phyloP scores from a whole-genome alignment of 805 yeast species.

The Zygosaccharomyces pseudorouxii region DNA sequence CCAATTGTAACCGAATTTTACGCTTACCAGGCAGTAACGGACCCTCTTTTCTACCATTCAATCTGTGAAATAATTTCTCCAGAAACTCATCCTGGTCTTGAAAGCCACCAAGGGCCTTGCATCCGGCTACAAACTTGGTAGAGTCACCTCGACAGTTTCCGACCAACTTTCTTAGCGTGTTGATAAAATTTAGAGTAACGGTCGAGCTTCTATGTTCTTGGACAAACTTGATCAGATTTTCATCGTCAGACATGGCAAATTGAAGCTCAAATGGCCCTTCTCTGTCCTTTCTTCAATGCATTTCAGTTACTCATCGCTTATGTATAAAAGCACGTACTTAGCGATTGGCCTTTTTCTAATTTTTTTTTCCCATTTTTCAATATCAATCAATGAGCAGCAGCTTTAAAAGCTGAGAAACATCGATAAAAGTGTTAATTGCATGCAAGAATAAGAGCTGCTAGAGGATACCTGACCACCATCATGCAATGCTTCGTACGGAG shows the following conservation, averaged over 20 bases:
- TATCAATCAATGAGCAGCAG: not conserved
- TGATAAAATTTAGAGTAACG: constrained; percentile 24
- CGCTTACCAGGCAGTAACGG: not conserved
- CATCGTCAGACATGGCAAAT: constrained; percentile 8
- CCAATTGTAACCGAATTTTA: not conserved
- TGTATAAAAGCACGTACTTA: not conserved
- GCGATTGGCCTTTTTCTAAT: not conserved
- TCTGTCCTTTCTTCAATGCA: not conserved
- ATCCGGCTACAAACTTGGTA: constrained; percentile 19
- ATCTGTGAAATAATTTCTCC: constrained; percentile 8
- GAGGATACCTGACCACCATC: not conserved
- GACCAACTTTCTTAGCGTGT: constrained; percentile 20
- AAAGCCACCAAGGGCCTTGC: constrained; percentile 28
- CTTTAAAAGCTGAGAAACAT: not conserved
- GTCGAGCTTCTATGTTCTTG: constrained; percentile 21
- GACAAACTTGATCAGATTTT: constrained; percentile 12
- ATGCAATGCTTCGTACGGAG: constrained; percentile 16
- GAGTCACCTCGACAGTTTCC: constrained; percentile 12
- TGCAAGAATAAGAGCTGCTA: not conserved
- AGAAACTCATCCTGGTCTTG: constrained; percentile 18
- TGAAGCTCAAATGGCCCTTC: not conserved
- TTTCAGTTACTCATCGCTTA: constrained; percentile 2
- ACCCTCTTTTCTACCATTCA: not conserved
- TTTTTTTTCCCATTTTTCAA: not conserved
- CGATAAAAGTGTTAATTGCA: not conserved